These are phyloP conservation scores for Cyclostephanos tholiformis DNA, from an alignment of 108 stramenopile species.

Conservation along the genomic window DNA sequence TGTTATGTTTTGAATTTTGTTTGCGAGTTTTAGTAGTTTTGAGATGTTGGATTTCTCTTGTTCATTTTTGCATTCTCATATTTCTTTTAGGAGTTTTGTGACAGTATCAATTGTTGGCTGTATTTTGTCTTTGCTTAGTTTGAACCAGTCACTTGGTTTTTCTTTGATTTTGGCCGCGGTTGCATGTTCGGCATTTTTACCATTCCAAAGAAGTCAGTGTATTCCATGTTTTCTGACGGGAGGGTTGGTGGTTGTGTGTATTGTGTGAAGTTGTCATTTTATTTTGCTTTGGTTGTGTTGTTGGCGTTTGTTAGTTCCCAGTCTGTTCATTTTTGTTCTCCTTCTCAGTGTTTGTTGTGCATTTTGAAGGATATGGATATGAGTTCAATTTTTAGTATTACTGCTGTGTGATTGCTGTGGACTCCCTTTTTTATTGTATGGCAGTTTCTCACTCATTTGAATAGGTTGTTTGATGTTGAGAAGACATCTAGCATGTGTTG, in stretches of 20 bases:
- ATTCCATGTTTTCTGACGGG: too few relatives aligned
- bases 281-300: background rate
- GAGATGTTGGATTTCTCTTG: background rate
- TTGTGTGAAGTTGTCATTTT: background rate
- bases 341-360: background rate
- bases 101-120: background rate
- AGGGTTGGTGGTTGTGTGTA: background rate
- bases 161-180: background rate
- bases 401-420: background rate
- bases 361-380: background rate
- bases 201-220: background rate
- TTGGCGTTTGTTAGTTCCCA: background rate
- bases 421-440: background rate
- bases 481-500: background rate
- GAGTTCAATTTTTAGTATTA: background rate
- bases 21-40: background rate
- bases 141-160: background rate
- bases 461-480: background rate
- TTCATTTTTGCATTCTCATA: background rate
- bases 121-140: background rate
- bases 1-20: background rate
- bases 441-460: background rate
- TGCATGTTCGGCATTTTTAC: background rate
- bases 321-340: background rate
- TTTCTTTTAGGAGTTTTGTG: background rate